Percentiles rank a stretch among this genome's conserved stretches.
These are phyloP conservation scores for Tolypocladium nubicola DNA, from an alignment of 2,329 filamentous ascomycete species.

Conservation along the genomic window DNA sequence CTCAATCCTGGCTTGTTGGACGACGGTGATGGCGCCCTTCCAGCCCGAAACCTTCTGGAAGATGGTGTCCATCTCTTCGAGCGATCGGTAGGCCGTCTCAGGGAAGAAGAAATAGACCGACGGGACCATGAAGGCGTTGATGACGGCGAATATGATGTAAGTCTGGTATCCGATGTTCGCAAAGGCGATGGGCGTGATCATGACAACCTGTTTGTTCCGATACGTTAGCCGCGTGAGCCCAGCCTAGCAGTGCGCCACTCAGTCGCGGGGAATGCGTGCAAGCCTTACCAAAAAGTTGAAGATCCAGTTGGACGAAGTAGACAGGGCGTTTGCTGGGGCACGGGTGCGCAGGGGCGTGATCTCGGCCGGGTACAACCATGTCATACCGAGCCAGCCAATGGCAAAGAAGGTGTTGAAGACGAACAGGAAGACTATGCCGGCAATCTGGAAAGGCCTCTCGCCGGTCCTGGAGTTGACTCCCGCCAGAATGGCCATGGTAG, in stretches of 20 bases:
- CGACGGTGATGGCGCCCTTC: conserved; percentile 22
- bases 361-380: conserved; percentile 57
- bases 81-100: conserved; percentile 51
- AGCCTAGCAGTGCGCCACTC: background rate
- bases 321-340: conserved; percentile 47
- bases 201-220: conserved; percentile 33
- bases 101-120: conserved; percentile 52
- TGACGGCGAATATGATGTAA: conserved; percentile 56
- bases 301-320: conserved; percentile 46
- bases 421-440: conserved; percentile 57
- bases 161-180: conserved; percentile 47
- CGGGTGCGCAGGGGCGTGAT: conserved; percentile 58
- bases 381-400: conserved; percentile 46
- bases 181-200: conserved; percentile 51
- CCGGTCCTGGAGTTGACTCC: conserved; percentile 42
- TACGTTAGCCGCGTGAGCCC: background rate
- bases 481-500: conserved; percentile 52
- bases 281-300: conserved; percentile 45
- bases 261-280: too few relatives aligned
- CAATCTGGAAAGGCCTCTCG: conserved; percentile 41
- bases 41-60: conserved; percentile 45
- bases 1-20: conserved; percentile 31
- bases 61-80: conserved; percentile 58
- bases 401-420: conserved; percentile 49
- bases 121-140: conserved; percentile 51